Conservation (phyloP, 495 filamentous ascomycete genomes). For the Neurospora intermedia region DNA sequence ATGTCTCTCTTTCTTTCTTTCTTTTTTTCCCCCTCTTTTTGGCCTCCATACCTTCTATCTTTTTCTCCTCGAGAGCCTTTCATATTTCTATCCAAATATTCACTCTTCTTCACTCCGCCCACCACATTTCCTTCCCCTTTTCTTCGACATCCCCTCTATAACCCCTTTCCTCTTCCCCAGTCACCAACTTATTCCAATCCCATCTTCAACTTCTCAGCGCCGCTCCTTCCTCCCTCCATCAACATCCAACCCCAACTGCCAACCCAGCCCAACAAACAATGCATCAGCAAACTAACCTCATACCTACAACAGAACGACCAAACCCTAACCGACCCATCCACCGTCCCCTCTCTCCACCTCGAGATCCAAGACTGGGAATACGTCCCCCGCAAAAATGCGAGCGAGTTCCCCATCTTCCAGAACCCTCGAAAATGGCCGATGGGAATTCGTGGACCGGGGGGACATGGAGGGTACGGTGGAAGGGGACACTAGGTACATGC, state of each 20-base stretch:
- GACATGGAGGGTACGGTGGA: not conserved
- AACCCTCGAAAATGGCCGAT: slow-evolving; percentile 11
- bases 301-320: slow-evolving; percentile 8
- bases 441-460: not conserved
- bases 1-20: not conserved
- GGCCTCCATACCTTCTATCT: not conserved
- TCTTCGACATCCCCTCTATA: not conserved
- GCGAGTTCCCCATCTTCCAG: slow-evolving; percentile 14
- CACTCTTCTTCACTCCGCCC: not conserved
- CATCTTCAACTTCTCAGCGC: no score
- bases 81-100: not conserved
- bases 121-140: not conserved
- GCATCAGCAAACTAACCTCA: not conserved
- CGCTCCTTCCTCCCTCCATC: not conserved
- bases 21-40: no score
- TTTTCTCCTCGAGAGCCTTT: no score
- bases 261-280: not conserved
- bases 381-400: not conserved
- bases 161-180: not conserved
- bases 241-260: not conserved
- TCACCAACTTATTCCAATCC: no score
- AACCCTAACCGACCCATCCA: not conserved
- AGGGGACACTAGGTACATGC: not conserved
- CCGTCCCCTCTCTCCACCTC: slow-evolving; percentile 13
- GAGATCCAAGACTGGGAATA: slow-evolving; percentile 12